Conservation (phyloP, 768 basidiomycete species). For the Kwoniella newhampshirensis region DNA sequence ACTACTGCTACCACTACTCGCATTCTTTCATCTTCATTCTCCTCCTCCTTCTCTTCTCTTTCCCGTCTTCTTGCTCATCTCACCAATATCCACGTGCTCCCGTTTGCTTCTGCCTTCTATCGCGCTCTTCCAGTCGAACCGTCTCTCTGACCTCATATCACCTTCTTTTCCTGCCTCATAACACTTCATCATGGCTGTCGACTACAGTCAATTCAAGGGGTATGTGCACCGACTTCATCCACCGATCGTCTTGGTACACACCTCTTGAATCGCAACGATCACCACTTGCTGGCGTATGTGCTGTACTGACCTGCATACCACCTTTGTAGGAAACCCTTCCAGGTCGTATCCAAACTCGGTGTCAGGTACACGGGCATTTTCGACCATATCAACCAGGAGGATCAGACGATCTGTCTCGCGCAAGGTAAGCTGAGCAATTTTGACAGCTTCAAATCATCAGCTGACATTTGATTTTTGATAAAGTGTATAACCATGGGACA, state of each 20-base stretch:
- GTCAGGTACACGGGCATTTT: constrained; percentile 50
- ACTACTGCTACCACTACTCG: no score
- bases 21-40: constrained; percentile 3
- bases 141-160: no score
- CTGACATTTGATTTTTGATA: constrained; percentile 16
- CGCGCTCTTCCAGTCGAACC: not conserved
- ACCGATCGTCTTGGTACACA: no score
- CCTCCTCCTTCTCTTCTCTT: constrained; percentile 1
- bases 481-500: constrained; percentile 48
- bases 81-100: constrained; percentile 6
- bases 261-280: not conserved
- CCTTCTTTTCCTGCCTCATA: constrained; percentile 3
- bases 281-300: not conserved
- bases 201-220: constrained; percentile 48
- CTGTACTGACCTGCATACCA: not conserved
- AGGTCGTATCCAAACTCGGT: constrained; percentile 48
- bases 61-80: not conserved
- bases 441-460: not conserved
- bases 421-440: constrained; percentile 33
- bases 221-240: constrained; percentile 16
- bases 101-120: not conserved
- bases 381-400: constrained; percentile 45
- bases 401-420: constrained; percentile 45
- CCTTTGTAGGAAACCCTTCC: constrained; percentile 40
- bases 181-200: constrained; percentile 24